Conservation (phyloP, 148 eudicot species). For the Tetragonia tetragonoides region DNA sequence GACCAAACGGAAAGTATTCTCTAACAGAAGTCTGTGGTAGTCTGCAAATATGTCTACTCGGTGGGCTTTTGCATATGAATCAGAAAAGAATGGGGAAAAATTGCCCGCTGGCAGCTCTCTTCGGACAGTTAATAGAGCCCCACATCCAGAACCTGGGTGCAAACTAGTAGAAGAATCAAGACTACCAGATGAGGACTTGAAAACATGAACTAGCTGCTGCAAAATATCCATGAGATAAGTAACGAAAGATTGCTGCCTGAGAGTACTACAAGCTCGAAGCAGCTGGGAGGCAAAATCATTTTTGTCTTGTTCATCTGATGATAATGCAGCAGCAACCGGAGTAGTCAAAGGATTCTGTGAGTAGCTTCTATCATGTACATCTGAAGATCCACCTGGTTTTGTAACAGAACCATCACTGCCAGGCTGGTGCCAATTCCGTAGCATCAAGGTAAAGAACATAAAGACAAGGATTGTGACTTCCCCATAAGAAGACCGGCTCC, state of each 20-base stretch:
- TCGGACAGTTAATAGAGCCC: conserved; percentile 80
- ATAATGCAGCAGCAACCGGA: conserved; percentile 35
- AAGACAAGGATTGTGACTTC: conserved; percentile 86
- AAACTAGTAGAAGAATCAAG: conserved; percentile 54
- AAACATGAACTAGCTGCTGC: conserved; percentile 89
- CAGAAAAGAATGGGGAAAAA: conserved; percentile 94
- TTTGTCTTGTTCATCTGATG: conserved; percentile 70
- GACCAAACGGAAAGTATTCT: conserved; percentile 85
- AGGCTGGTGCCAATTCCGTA: conserved; percentile 99
- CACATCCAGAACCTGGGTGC: conserved; percentile 86
- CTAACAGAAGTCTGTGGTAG: conserved; percentile 89
- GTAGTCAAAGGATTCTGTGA: conserved; percentile 41
- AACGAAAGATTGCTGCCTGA: conserved; percentile 87
- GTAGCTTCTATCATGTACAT: conserved; percentile 58
- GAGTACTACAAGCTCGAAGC: conserved; percentile 74
- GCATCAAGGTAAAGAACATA: conserved; percentile 98
- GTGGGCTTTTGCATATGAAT: conserved; percentile 94
- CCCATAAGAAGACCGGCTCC: conserved; percentile 70
- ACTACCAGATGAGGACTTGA: conserved; percentile 65
- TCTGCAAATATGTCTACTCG: conserved; percentile 84
- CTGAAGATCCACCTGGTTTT: conserved; percentile 66
- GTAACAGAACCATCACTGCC: conserved; percentile 65
- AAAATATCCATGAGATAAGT: conserved; percentile 94
- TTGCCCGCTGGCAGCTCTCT: conserved; percentile 99
- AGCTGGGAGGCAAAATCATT: conserved; percentile 72